A percentile compares a stretch with the other conserved stretches of the same genome.
phyloP scores from a whole-genome alignment of 2,329 filamentous ascomycete genomes.

The Microcera coccophila region DNA sequence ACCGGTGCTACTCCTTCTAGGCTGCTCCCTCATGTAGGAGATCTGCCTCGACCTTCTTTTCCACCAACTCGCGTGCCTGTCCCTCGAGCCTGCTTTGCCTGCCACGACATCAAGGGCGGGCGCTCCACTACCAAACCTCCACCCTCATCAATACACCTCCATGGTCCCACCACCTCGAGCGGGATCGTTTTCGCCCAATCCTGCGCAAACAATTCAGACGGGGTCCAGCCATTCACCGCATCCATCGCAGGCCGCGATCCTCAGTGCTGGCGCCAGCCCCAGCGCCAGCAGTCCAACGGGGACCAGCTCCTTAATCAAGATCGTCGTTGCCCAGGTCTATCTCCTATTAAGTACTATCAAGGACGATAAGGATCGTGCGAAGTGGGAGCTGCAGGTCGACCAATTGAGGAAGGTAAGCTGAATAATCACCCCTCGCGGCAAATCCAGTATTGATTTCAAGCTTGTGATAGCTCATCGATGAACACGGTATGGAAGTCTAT shows the following conservation, averaged over 20 bases:
- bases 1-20: slow-evolving; percentile 9
- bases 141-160: slow-evolving; percentile 40
- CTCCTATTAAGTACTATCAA: slow-evolving; percentile 91
- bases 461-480: slow-evolving; percentile 73
- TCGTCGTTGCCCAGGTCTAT: slow-evolving; percentile 93
- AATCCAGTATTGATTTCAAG: slow-evolving; percentile 18
- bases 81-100: slow-evolving; percentile 32
- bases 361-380: slow-evolving; percentile 83
- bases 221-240: slow-evolving; percentile 54
- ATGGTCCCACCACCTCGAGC: slow-evolving; percentile 59
- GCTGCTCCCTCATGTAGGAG: slow-evolving; percentile 35
- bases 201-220: slow-evolving; percentile 55
- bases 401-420: slow-evolving; percentile 80
- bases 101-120: slow-evolving; percentile 36
- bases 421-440: neutral
- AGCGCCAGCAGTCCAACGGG: slow-evolving; percentile 61
- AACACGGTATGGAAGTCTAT: slow-evolving; percentile 98
- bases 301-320: slow-evolving; percentile 73
- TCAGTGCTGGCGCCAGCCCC: slow-evolving; percentile 59
- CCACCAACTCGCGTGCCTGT: slow-evolving; percentile 25
- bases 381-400: slow-evolving; percentile 89
- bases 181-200: slow-evolving; percentile 62
- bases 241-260: slow-evolving; percentile 52
- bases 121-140: slow-evolving; percentile 30
- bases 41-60: slow-evolving; percentile 22